Base-by-base conservation (phyloP, 2,329 filamentous ascomycete species). In the Didymella keratinophila region DNA sequence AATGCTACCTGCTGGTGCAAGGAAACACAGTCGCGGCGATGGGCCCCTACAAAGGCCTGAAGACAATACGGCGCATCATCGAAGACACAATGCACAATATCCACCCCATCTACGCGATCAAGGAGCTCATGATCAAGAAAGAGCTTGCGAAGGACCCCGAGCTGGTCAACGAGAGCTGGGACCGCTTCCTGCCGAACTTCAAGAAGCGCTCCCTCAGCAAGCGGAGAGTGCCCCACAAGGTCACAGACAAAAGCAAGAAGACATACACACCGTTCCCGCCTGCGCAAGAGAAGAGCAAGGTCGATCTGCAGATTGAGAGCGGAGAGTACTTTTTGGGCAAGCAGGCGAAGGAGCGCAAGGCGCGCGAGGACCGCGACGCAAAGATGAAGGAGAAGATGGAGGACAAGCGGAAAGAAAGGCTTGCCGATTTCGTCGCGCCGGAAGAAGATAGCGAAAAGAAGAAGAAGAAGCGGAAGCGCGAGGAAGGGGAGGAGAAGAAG, bases 71-170 rank as follows among this genome's bases (percentile, higher is more conserved):
- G 45, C 85, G 93, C 51, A 88, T 75, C 20, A 87, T 98, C 36
- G 91, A 96, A 77, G 94, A 98, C 78, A 97, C 93, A 80, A 98
- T 99, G 95, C 86, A 87, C 71, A 99, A 99, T 75, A 88, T 97
- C 56, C 95, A 92, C 70, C 89, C 88, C 1, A 91, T 91, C 69
- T 91, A 99, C 79, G 92, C 96, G 66, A 96, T 99, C 79, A 98
- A 99, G 79, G 90, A 93, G 76, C 83, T 95, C 65, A 95, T 96
- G 92, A 95, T 97, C 76, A 96, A 95, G 81, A 88, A 90, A 18
- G 93, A 97, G 79, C 84, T 97, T 20, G 91, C 90, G 57, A 96
- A 96, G 79, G 92, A 97, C 71, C 92, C 93, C 0, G 89, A 90
- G 42, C 84, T 98, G 21, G 91, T 87, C 50, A 87, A 90, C 68